phyloP scores from a whole-genome alignment of 306 rosid species.

The Trifolium subterraneum region DNA sequence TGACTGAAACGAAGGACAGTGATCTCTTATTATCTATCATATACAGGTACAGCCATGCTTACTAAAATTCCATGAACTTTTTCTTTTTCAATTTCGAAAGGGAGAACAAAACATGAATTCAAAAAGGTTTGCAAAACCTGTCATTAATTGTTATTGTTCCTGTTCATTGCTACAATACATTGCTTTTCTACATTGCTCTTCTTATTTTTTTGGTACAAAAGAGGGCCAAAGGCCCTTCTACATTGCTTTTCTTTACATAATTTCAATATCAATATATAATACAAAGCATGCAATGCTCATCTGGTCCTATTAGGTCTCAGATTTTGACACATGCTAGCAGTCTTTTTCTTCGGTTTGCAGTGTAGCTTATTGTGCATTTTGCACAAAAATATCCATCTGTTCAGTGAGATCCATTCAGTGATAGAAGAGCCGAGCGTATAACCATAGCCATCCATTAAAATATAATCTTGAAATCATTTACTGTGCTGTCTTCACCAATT shows the following conservation, averaged over 20 bases:
- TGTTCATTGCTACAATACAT: neutral
- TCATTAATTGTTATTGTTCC: slow-evolving; percentile 2
- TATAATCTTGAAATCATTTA: slow-evolving; percentile 10
- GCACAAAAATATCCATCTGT: slow-evolving; percentile 13
- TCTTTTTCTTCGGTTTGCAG: neutral
- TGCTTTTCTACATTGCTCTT: neutral
- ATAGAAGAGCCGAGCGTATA: neutral
- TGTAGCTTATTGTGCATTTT: neutral
- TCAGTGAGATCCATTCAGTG: neutral
- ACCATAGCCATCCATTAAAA: neutral
- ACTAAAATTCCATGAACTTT: neutral
- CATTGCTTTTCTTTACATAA: slow-evolving; percentile 2
- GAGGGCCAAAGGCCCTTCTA: no score
- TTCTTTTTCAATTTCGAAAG: neutral
- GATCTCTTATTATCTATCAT: neutral
- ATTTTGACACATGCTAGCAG: slow-evolving; percentile 33
- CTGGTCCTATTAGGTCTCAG: neutral
- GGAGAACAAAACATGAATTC: slow-evolving; percentile 18
- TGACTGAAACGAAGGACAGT: neutral
- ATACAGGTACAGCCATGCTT: neutral
- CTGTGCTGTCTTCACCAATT: neutral
- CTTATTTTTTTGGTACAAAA: no score
- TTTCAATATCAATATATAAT: neutral
- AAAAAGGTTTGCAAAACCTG: slow-evolving; percentile 12
- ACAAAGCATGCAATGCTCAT: slow-evolving; percentile 13